A percentile compares a stretch with the other conserved stretches of the same genome.
Conservation (phyloP, 2,329 filamentous ascomycete species). For the Beauveria rudraprayagi region DNA sequence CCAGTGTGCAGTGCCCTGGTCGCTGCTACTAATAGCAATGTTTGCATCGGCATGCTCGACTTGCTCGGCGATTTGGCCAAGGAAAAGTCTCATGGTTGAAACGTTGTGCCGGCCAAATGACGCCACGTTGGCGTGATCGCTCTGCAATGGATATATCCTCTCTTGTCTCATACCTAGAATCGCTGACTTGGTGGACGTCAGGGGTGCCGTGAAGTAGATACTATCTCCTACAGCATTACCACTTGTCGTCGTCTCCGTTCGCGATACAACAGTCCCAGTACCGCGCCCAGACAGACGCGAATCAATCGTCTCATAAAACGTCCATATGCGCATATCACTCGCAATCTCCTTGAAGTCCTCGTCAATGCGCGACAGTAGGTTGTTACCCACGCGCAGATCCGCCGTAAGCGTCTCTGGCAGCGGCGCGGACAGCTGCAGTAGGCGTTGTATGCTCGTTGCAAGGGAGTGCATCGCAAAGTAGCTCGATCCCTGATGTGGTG, state of each 20-base stretch:
- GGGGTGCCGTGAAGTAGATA: constrained; percentile 50
- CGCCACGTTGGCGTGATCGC: constrained; percentile 46
- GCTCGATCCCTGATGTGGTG: constrained; percentile 55
- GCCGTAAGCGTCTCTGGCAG: constrained; percentile 43
- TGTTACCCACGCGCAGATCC: constrained; percentile 42
- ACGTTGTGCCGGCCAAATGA: constrained; percentile 44
- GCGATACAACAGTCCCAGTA: constrained; percentile 22
- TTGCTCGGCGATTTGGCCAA: constrained; percentile 26
- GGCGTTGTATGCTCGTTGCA: constrained; percentile 42
- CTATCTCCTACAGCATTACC: constrained; percentile 23
- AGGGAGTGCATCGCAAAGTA: constrained; percentile 52
- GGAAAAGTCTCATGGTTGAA: constrained; percentile 36
- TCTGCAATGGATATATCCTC: constrained; percentile 44
- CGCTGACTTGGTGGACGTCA: constrained; percentile 49
- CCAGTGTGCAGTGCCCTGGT: not conserved
- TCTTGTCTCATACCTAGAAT: constrained; percentile 44
- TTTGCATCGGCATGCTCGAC: constrained; percentile 27
- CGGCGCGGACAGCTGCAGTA: constrained; percentile 43
- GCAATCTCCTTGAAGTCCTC: constrained; percentile 49
- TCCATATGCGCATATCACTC: constrained; percentile 53
- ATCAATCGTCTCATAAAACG: constrained; percentile 55
- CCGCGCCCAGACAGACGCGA: constrained; percentile 43
- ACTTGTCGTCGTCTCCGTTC: not conserved
- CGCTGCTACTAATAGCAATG: not conserved
- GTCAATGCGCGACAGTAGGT: constrained; percentile 39